These are phyloP conservation scores for Suillus hirtellus DNA, from an alignment of 768 basidiomycete genomes.

Conservation along the genomic window DNA sequence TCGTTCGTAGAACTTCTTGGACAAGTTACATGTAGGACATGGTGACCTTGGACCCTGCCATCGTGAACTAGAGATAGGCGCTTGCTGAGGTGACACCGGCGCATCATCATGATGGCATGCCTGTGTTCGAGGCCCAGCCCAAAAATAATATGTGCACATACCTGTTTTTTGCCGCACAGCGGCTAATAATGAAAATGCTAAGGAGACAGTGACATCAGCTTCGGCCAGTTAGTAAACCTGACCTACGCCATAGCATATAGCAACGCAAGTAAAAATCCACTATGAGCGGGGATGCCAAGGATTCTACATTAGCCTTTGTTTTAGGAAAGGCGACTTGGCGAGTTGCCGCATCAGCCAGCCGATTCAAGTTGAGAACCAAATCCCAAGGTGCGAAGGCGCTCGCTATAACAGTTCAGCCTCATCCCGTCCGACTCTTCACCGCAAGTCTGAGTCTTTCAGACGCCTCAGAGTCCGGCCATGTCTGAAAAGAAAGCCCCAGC, in stretches of 20 bases:
- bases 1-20: neutral
- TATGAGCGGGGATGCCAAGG: neutral
- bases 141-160: neutral
- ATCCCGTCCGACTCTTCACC: constrained; percentile 17
- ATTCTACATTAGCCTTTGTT: neutral
- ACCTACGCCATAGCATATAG: constrained; percentile 1
- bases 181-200: neutral
- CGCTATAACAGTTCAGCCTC: constrained; percentile 29
- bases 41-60: neutral
- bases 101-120: neutral
- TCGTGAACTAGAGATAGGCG: neutral
- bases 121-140: neutral
- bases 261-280: neutral
- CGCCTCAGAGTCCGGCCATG: constrained; percentile 21
- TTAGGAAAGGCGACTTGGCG: constrained; percentile 2
- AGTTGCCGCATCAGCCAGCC: constrained; percentile 20
- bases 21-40: neutral
- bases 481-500: constrained; percentile 26
- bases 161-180: constrained; percentile 4
- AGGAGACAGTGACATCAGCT: constrained; percentile 1
- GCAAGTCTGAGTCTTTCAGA: constrained; percentile 13
- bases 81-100: neutral
- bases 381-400: constrained; percentile 20
- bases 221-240: neutral
- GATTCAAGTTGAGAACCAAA: constrained; percentile 2